Conservation (phyloP, 2,329 filamentous ascomycete species). For the Dactylellina parvicollis region DNA sequence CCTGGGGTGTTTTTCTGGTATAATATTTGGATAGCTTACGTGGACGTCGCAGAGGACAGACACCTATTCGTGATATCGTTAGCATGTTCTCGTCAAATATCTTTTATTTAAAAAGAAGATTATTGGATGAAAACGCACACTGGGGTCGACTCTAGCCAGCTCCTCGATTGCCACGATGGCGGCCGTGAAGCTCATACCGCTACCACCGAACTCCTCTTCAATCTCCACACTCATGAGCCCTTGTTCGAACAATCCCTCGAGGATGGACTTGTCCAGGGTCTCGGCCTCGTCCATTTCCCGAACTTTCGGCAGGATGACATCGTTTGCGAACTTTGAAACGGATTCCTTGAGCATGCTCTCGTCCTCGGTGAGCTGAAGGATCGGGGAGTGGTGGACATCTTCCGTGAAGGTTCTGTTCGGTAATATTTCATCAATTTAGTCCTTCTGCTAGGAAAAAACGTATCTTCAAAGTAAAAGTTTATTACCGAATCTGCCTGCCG, state of each 20-base stretch:
- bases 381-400: slow-evolving; percentile 71
- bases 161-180: slow-evolving; percentile 98
- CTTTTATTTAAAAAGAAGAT: background rate
- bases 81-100: slow-evolving; percentile 3
- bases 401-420: slow-evolving; percentile 38
- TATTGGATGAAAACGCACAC: slow-evolving; percentile 70
- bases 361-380: slow-evolving; percentile 89
- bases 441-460: background rate
- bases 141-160: slow-evolving; percentile 90
- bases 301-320: slow-evolving; percentile 87
- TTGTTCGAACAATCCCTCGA: slow-evolving; percentile 96
- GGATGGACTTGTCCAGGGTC: slow-evolving; percentile 84
- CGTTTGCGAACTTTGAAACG: slow-evolving; percentile 88
- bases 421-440: background rate
- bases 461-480: background rate
- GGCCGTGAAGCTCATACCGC: slow-evolving; percentile 98
- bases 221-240: slow-evolving; percentile 98
- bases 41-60: slow-evolving; percentile 92
- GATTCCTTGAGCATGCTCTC: slow-evolving; percentile 89
- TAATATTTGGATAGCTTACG: slow-evolving; percentile 58
- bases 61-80: slow-evolving; percentile 40
- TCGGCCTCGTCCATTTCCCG: slow-evolving; percentile 98
- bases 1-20: background rate
- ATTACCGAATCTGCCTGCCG: slow-evolving; percentile 46
- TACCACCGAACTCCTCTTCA: slow-evolving; percentile 93